Conservation (phyloP, 495 filamentous ascomycete species). For the Talaromyces ruber region DNA sequence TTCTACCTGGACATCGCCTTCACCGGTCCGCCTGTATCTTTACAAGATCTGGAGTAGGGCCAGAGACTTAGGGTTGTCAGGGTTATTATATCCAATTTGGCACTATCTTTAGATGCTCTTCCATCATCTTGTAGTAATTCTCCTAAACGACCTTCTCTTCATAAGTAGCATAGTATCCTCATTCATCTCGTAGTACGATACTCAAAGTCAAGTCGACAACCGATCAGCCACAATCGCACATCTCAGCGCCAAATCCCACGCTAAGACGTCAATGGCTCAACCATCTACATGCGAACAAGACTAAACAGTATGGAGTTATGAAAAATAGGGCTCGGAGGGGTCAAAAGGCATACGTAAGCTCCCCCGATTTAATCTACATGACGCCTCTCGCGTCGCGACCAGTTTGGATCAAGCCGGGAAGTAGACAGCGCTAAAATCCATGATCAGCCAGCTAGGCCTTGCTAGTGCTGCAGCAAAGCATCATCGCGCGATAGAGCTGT, state of each 20-base stretch:
- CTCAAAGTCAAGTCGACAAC: too few species aligned
- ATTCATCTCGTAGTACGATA: too few species aligned
- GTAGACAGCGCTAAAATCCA: neutral
- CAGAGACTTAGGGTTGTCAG: too few species aligned
- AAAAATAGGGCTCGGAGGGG: neutral
- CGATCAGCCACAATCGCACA: neutral
- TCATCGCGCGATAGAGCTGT: neutral
- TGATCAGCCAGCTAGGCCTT: neutral
- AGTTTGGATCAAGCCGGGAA: neutral
- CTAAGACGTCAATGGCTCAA: neutral
- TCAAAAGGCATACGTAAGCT: neutral
- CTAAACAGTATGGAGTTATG: too few species aligned
- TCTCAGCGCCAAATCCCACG: neutral
- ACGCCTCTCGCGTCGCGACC: neutral
- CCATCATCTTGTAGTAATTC: too few species aligned
- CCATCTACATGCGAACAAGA: neutral
- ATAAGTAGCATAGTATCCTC: too few species aligned
- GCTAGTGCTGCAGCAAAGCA: neutral
- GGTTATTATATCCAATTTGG: too few species aligned
- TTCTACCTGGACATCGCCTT: too few species aligned
- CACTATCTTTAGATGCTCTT: too few species aligned
- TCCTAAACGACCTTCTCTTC: too few species aligned
- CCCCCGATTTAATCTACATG: neutral
- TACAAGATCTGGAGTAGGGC: too few species aligned
- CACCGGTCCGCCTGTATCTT: too few species aligned